phyloP scores from a whole-genome alignment of 2,329 filamentous ascomycete species.

The Ophiostoma angusticollis region DNA sequence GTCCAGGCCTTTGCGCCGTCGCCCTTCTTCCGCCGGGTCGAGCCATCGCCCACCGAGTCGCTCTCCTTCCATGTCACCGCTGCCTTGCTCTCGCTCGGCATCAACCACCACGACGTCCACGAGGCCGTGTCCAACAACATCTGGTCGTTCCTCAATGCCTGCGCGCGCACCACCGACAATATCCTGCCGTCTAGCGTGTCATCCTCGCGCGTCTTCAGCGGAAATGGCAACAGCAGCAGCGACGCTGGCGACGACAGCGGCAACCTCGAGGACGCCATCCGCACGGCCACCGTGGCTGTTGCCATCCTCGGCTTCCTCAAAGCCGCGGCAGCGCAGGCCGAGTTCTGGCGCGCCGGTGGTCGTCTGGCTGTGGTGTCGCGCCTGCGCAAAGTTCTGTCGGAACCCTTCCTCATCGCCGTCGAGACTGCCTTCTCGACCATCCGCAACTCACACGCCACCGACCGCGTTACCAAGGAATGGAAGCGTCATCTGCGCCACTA shows the following conservation, averaged over 20 bases:
- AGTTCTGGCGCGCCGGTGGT: constrained; percentile 69
- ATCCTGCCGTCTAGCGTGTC: constrained; percentile 26
- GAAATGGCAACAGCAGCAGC: constrained; percentile 11
- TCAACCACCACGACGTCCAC: constrained; percentile 56
- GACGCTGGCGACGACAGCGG: constrained; percentile 44
- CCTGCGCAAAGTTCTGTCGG: constrained; percentile 62
- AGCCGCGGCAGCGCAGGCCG: constrained; percentile 62
- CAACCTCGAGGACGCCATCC: constrained; percentile 52
- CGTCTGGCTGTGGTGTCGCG: constrained; percentile 60
- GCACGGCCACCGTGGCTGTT: constrained; percentile 63
- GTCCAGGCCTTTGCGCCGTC: constrained; percentile 66
- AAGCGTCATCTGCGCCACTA: constrained; percentile 77
- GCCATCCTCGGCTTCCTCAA: constrained; percentile 86
- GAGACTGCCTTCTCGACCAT: constrained; percentile 87
- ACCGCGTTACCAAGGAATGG: constrained; percentile 66
- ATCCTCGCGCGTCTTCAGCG: constrained; percentile 4
- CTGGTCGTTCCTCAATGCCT: constrained; percentile 59
- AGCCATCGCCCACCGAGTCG: constrained; percentile 79
- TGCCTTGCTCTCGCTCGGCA: constrained; percentile 70
- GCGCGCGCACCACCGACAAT: constrained; percentile 46
- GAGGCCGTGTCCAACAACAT: constrained; percentile 54
- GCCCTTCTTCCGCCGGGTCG: constrained; percentile 68
- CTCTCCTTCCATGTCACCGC: constrained; percentile 66
- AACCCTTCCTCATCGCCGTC: constrained; percentile 71
- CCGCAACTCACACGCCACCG: constrained; percentile 59